These are phyloP conservation scores for Vicia sativa DNA, from an alignment of 306 rosid genomes.

Conservation along the genomic window DNA sequence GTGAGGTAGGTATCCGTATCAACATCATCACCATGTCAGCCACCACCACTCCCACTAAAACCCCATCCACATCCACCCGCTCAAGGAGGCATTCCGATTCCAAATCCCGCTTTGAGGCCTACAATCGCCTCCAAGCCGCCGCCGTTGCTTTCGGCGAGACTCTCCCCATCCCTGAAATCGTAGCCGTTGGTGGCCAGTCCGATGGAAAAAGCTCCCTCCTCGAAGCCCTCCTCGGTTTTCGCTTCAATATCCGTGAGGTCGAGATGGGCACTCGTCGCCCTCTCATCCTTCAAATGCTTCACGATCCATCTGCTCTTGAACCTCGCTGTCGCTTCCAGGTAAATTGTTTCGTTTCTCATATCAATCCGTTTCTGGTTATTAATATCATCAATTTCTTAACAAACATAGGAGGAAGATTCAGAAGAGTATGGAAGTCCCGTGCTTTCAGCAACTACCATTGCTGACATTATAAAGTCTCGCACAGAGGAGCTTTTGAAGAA, in stretches of 20 bases:
- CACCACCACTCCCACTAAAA: slow-evolving; percentile 38
- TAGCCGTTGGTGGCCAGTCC: slow-evolving; percentile 86
- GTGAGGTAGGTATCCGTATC: not conserved
- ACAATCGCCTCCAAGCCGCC: slow-evolving; percentile 90
- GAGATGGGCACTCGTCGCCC: slow-evolving; percentile 99
- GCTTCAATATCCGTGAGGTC: slow-evolving; percentile 93
- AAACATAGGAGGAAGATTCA: slow-evolving; percentile 86
- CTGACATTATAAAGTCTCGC: slow-evolving; percentile 80
- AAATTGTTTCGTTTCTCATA: not conserved
- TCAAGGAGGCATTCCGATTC: slow-evolving; percentile 44
- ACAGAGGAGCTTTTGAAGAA: slow-evolving; percentile 82
- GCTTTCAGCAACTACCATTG: slow-evolving; percentile 73
- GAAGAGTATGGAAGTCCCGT: slow-evolving; percentile 90
- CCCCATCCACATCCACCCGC: slow-evolving; percentile 54
- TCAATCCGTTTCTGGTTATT: not conserved
- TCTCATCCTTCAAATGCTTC: slow-evolving; percentile 90
- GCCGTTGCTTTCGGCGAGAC: slow-evolving; percentile 93
- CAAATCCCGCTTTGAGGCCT: slow-evolving; percentile 85
- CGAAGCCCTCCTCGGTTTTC: slow-evolving; percentile 87
- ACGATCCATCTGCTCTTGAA: slow-evolving; percentile 83
- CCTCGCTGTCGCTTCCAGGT: slow-evolving; percentile 95
- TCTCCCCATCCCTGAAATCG: slow-evolving; percentile 93
- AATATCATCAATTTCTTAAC: not conserved
- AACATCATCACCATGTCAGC: not conserved
- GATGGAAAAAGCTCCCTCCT: slow-evolving; percentile 93